Base-by-base conservation (phyloP, 176 grass and related monocot genomes). In the Avena eriantha region DNA sequence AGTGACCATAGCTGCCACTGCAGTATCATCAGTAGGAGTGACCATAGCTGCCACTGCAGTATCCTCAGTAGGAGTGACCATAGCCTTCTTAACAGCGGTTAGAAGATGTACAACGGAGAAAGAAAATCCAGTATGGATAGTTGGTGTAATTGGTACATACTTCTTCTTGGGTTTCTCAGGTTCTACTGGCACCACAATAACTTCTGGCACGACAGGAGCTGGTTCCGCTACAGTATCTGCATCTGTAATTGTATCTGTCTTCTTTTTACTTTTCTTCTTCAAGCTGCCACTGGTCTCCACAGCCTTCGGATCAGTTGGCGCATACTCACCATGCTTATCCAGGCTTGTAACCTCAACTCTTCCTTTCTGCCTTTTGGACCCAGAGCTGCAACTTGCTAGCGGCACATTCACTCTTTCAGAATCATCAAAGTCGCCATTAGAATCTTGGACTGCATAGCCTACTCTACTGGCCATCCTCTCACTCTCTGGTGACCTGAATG, bases 91-190 rank as follows among this genome's bases (percentile, higher is more conserved):
- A 79, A 96, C 85, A 2, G 97, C 94, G 50, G 94, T 94, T 76
- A 99, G 91, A 85, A 99, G 92, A 83, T 99, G 97, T 78, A 99
- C 87, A 48, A 99, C 88, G 19, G 97, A 99, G 74, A 99, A 99
- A 54, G 94, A 99, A 92, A 99, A 99, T 24, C 94, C 92, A 0
- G 94, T 92, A 89, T 96, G 94, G 64, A 99, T 99, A 41, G 94
- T 96, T 69, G 97, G 97, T 54, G 90, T 93, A 80, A 99, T 96
- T 73, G 95, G 88, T 56, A 90, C 86, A 86, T 91, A 91, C 77
- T 96, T 96, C 77, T 99, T 99, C 83, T 93, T 88, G 34, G 85
- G 92, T 79, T 96, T 98, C 91, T 96, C 94, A 35, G 90, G 87
- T 81, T 96, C 97, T 79, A 86, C 80, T 17, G 89, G 80, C 18